Evolutionary conservation across 495 filamentous ascomycete genomes (phyloP).

Genomic region (Aspergillus heteromorphus): DNA sequence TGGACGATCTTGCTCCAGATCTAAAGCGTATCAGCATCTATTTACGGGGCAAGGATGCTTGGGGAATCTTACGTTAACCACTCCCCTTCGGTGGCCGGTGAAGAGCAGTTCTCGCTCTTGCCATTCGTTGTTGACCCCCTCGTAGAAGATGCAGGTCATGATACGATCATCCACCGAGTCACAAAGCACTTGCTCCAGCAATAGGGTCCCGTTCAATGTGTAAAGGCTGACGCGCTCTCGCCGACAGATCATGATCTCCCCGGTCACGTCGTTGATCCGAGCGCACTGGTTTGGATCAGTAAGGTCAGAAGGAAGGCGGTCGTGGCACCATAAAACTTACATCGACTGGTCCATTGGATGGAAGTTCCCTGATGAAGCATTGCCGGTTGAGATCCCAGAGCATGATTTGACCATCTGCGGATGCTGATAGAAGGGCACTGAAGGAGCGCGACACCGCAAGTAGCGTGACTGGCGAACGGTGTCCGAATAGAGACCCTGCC

Average conservation of each 20-base stretch:
- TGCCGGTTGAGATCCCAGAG: slow-evolving; percentile 92
- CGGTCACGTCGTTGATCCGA: slow-evolving; percentile 81
- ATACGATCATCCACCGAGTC: slow-evolving; percentile 67
- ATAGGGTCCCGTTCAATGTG: slow-evolving; percentile 77
- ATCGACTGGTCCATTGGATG: slow-evolving; percentile 45
- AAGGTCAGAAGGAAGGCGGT: too few relatives aligned
- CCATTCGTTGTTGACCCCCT: slow-evolving; percentile 89
- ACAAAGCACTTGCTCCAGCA: slow-evolving; percentile 76
- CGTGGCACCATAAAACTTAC: slow-evolving; percentile 26
- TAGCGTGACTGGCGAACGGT: slow-evolving; percentile 71
- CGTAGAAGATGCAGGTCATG: slow-evolving; percentile 83
- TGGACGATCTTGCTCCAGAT: slow-evolving; percentile 53
- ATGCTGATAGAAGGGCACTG: slow-evolving; percentile 76
- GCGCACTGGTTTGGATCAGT: slow-evolving; percentile 47
- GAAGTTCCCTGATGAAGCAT: slow-evolving; percentile 75
- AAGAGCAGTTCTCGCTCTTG: slow-evolving; percentile 80
- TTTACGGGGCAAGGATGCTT: background rate
- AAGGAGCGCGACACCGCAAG: slow-evolving; percentile 85
- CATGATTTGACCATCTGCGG: slow-evolving; percentile 72
- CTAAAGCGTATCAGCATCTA: slow-evolving; percentile 13
- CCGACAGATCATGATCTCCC: slow-evolving; percentile 79
- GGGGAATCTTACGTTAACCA: slow-evolving; percentile 59
- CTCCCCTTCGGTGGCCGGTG: slow-evolving; percentile 77
- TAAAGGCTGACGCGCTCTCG: slow-evolving; percentile 70
- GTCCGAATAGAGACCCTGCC: slow-evolving; percentile 80